Base-by-base conservation (phyloP, 257 asterid genomes). In the Penstemon davidsonii region DNA sequence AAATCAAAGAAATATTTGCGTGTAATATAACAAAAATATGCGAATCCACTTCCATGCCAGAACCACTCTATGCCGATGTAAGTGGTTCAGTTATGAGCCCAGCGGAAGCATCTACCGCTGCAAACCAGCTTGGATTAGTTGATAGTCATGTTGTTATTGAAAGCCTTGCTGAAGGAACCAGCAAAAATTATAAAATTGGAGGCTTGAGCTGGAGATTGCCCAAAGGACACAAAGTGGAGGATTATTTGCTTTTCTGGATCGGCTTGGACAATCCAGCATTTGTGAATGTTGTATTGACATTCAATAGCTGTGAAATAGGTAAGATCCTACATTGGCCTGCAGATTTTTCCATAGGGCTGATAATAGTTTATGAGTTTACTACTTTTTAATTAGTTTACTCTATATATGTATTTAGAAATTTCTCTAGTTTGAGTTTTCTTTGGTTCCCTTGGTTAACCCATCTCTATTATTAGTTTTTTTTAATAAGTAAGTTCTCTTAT, bases 201-300 rank as follows among this genome's bases (percentile, higher is more conserved):
- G 99, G 99, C 67, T 82, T 93, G 87, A 73, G 80, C 57, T 93
- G 99, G 99, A 79, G 69, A 51, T 72, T 93, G 70, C 90, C 90
- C n/a, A 66, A 74, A 64, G 92, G 88, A 72, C 82, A 33, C 73
- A 87, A 71, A 68, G 82, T 88, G 83, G 96, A 88, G 80, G 96
- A 93, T 69, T 85, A 84, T 71, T 74, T 83, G 70, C 68, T 93
- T 75, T 88, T 87, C 57, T 93, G 95, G 96, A 85, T 93, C 70
- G 97, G 96, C 42, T 67, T 71, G 74, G 87, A 87, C 61, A 80
- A 88, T 78, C 72, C 94, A 60, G 97, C 97, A 69, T 90, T 93
- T 76, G 76, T 85, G 18, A 90, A 93, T 81, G 76, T 83, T 62
- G 81, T 83, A 55, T 72, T 93, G 81, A 84, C 94, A 55, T 90